Evolutionary conservation across 805 yeast genomes (phyloP), one percentile per base, ranked within the genome.

Genomic region (Saccharomycopsis oosterbeekiorum): DNA sequence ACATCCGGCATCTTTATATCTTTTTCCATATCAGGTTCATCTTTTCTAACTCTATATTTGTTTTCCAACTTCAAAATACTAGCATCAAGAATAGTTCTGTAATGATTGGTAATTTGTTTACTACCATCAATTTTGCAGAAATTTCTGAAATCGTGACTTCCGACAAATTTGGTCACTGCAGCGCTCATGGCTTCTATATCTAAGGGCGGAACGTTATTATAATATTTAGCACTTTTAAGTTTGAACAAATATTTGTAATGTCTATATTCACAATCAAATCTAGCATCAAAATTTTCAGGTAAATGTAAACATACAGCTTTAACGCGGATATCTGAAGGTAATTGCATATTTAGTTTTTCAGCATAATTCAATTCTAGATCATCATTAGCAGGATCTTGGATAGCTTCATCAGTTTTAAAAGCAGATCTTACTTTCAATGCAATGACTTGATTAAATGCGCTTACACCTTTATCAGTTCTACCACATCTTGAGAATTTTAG

Each of bases 391-490:
- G 83, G 77, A 61, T 82, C 78, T 11, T 56, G 19, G 64, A 90
- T 91, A 58, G 89, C 88, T 55, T 86, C 92, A 1, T 68, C 67
- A 0, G 82, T 69, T 5, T 14, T 43, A 50, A 94, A 73, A 24
- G 77, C 76, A 0, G 97, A 89, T 66, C 99, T 78, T 34, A 93
- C 85, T 15, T 77, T 73, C 43, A 94, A 74, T 0, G 97, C 85
- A 4, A 94, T 86, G 1, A 94, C 98, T 72, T 94, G 99, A 65
- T 89, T 88, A 86, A 94, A 82, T 0, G 99, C 99, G 75, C 97
- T 89, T 14, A 69, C 21, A 71, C 81, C 11, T 80, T 81, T 5
- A 67, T 67, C 57, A 89, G 74, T 53, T 78, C 77, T 58, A 77
- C 76, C 60, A 80, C 85, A 69, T 86, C 96, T 1, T 85, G 84